Evolutionary conservation across 495 filamentous ascomycete genomes (phyloP).

Genomic region (Hypoxylon perforatum): DNA sequence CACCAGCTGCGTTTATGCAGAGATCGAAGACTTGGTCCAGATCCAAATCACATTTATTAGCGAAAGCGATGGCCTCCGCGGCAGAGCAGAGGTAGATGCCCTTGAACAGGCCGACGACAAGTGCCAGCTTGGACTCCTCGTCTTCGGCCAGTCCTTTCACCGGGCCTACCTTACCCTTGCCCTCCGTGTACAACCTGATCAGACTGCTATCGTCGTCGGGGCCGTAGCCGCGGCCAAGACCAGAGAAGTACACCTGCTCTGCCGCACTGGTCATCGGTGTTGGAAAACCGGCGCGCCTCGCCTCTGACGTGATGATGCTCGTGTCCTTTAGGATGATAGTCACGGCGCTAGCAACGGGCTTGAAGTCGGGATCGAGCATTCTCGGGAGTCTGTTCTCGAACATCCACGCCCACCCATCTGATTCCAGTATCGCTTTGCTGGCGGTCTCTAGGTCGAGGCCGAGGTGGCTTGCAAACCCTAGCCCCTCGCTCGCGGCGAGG

Average conservation of each 20-base stretch:
- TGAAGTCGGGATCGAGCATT: slow-evolving; percentile 72
- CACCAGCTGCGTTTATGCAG: slow-evolving; percentile 76
- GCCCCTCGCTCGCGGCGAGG: slow-evolving; percentile 74
- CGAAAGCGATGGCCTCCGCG: slow-evolving; percentile 75
- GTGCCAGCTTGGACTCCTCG: slow-evolving; percentile 56
- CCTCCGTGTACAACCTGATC: slow-evolving; percentile 68
- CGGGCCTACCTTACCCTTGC: slow-evolving; percentile 48
- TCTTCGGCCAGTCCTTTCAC: slow-evolving; percentile 53
- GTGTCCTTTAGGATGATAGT: slow-evolving; percentile 85
- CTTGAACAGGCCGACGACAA: slow-evolving; percentile 69
- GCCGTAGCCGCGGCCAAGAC: slow-evolving; percentile 69
- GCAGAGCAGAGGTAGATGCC: slow-evolving; percentile 73
- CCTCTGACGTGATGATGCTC: slow-evolving; percentile 79
- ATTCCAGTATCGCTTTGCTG: slow-evolving; percentile 66
- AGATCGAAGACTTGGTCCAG: slow-evolving; percentile 72
- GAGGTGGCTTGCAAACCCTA: slow-evolving; percentile 76
- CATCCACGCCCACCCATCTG: slow-evolving; percentile 81
- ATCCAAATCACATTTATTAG: slow-evolving; percentile 69
- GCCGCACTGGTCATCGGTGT: slow-evolving; percentile 77
- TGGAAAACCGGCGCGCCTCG: slow-evolving; percentile 68
- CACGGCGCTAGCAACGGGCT: slow-evolving; percentile 74
- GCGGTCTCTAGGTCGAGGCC: slow-evolving; percentile 70
- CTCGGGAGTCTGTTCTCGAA: slow-evolving; percentile 78
- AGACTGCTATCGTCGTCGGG: slow-evolving; percentile 77
- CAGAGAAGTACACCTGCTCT: slow-evolving; percentile 75